phyloP scores from a whole-genome alignment of 345 rosid species.

The Abelmoschus esculentus region DNA sequence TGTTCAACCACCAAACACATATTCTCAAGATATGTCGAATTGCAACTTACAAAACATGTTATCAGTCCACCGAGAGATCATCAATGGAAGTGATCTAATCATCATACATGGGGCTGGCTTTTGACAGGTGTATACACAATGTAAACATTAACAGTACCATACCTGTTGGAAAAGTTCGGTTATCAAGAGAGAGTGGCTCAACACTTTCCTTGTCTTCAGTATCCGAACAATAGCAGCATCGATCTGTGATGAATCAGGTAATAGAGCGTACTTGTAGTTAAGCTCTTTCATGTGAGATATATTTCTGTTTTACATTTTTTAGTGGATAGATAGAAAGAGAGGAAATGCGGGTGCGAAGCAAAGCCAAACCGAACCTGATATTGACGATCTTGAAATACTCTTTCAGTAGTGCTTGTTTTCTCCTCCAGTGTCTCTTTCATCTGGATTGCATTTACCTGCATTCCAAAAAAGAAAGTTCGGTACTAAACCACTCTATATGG shows the following conservation, averaged over 20 bases:
- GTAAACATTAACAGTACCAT: conserved; percentile 9
- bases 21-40: neutral
- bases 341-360: neutral
- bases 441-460: conserved; percentile 97
- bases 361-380: conserved; percentile 62
- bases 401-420: conserved; percentile 90
- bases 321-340: neutral
- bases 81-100: neutral
- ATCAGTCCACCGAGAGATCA: neutral
- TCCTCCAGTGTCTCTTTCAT: conserved; percentile 99
- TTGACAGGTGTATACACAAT: neutral
- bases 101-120: neutral
- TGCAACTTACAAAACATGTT: neutral
- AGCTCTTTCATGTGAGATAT: neutral
- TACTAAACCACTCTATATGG: neutral
- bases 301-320: neutral
- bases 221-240: conserved; percentile 99
- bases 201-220: conserved; percentile 96
- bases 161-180: conserved; percentile 99
- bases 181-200: conserved; percentile 92
- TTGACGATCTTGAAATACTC: conserved; percentile 98
- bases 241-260: conserved; percentile 35
- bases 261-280: neutral
- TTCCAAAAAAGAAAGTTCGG: conserved; percentile 6
- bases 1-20: conserved; percentile 27